Conservation (phyloP, 108 stramenopile genomes). For the Epithemia pelagica region DNA sequence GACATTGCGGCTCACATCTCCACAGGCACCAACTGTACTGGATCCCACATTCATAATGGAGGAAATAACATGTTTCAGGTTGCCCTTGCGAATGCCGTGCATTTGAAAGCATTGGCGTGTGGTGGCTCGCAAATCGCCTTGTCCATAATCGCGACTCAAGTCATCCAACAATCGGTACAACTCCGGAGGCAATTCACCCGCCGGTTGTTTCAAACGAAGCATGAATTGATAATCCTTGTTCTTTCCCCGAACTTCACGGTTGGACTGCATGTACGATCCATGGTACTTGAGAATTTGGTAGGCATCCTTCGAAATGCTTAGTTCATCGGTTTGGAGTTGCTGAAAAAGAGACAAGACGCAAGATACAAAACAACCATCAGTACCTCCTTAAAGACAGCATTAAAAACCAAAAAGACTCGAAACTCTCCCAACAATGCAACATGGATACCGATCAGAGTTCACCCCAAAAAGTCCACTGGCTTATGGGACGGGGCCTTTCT, state of each 20-base stretch:
- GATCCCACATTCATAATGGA: constrained; percentile 95
- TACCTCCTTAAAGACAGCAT: neutral
- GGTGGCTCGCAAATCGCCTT: constrained; percentile 92
- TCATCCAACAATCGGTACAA: constrained; percentile 90
- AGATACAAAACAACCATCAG: neutral
- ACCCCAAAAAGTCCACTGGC: constrained; percentile 86
- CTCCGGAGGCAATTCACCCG: constrained; percentile 90
- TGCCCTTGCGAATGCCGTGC: constrained; percentile 94
- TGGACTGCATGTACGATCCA: constrained; percentile 96
- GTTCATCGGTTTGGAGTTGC: constrained; percentile 70
- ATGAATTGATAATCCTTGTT: constrained; percentile 98
- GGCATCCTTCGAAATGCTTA: constrained; percentile 80
- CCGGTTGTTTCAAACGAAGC: constrained; percentile 97
- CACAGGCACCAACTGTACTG: constrained; percentile 95
- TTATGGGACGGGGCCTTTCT: constrained; percentile 84
- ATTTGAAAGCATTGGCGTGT: constrained; percentile 98
- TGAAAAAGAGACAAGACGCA: constrained; percentile 16
- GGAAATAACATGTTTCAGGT: constrained; percentile 92
- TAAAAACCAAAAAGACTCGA: neutral
- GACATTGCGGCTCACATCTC: constrained; percentile 96
- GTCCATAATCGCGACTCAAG: constrained; percentile 79
- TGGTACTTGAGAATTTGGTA: constrained; percentile 96
- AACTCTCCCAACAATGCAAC: constrained; percentile 1
- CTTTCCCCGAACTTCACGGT: constrained; percentile 81
- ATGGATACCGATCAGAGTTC: constrained; percentile 74